Conservation (phyloP, 345 rosid species). For the Boechera divaricarpa region DNA sequence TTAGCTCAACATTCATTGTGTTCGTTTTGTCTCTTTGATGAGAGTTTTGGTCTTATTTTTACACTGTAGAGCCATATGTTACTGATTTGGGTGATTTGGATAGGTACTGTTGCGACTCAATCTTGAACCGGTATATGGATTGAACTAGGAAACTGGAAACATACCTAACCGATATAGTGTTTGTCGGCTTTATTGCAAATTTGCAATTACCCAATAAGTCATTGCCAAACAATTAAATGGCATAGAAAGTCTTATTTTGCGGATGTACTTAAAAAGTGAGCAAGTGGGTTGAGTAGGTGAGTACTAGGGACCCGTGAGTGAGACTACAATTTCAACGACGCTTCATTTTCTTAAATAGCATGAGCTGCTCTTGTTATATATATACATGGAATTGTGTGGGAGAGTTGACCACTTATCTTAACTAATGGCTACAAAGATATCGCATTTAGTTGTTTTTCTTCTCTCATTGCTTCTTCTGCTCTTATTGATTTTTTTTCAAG, state of each 20-base stretch:
- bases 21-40: slow-evolving; percentile 47
- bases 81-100: not conserved
- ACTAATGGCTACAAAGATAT: slow-evolving; percentile 37
- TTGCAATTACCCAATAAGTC: not conserved
- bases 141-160: not conserved
- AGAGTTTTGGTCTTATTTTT: slow-evolving; percentile 34
- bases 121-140: slow-evolving; percentile 10
- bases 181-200: not conserved
- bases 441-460: slow-evolving; percentile 13
- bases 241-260: slow-evolving; percentile 13
- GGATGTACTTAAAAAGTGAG: slow-evolving; percentile 14
- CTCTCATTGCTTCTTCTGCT: slow-evolving; percentile 36
- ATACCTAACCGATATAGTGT: not conserved
- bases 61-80: slow-evolving; percentile 34
- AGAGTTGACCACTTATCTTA: not conserved
- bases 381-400: slow-evolving; percentile 3
- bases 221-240: not conserved
- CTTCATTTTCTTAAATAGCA: slow-evolving; percentile 12
- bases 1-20: slow-evolving; percentile 41
- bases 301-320: slow-evolving; percentile 5
- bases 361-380: slow-evolving; percentile 25
- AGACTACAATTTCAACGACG: slow-evolving; percentile 24
- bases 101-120: not conserved
- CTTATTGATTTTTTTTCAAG: slow-evolving; percentile 30
- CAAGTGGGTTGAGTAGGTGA: slow-evolving; percentile 32